These are phyloP conservation scores for Bocquillonia castaneifolia DNA, from an alignment of 441 rosid species.

Conservation along the genomic window DNA sequence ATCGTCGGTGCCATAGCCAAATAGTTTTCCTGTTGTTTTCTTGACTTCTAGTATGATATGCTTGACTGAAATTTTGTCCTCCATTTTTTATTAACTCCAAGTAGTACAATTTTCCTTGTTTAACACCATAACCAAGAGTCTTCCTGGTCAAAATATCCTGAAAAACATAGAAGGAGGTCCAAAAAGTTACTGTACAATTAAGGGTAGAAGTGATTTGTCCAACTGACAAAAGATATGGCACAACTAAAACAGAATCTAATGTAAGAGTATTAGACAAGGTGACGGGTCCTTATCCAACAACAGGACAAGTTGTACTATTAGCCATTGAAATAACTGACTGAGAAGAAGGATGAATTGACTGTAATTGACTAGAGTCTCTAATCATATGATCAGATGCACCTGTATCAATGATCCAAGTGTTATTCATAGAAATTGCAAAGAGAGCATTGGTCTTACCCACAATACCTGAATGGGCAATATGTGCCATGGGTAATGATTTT, in stretches of 20 bases:
- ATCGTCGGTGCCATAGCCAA: not conserved
- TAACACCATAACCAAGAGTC: constrained; percentile 21
- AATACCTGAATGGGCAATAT: not conserved
- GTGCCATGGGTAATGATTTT: not conserved
- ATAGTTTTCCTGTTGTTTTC: not conserved
- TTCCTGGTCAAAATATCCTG: not conserved
- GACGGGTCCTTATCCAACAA: not conserved
- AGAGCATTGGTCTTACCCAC: not conserved
- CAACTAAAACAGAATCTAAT: not conserved
- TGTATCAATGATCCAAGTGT: constrained; percentile 18
- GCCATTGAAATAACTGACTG: not conserved
- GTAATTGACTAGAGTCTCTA: not conserved
- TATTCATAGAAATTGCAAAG: not conserved
- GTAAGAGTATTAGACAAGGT: not conserved
- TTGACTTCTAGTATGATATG: not conserved
- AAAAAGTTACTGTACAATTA: constrained; percentile 10
- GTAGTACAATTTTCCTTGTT: not conserved
- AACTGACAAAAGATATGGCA: not conserved
- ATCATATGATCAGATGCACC: constrained; percentile 19
- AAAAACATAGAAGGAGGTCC: constrained; percentile 5
- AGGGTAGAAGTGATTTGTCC: not conserved
- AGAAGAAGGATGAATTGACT: not conserved
- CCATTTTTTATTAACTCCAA: not conserved
- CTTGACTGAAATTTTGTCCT: not conserved
- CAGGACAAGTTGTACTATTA: not conserved